Conservation (phyloP, 2,329 filamentous ascomycete genomes). For the Fusarium sp. region DNA sequence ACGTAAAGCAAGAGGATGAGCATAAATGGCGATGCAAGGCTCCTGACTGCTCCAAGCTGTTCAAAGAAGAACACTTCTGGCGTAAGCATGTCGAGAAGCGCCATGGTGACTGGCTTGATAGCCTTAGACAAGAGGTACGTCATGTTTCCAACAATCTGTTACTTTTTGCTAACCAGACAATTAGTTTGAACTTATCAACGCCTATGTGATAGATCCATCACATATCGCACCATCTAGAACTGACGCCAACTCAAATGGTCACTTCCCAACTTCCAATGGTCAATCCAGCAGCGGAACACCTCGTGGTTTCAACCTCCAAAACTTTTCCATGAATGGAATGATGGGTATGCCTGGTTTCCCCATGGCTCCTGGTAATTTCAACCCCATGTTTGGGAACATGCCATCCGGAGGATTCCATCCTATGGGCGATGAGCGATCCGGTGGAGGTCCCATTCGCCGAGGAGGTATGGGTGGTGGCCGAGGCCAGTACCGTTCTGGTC, state of each 20-base stretch:
- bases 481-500: conserved; percentile 73
- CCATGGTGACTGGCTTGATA: conserved; percentile 87
- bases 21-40: conserved; percentile 97
- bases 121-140: conserved; percentile 84
- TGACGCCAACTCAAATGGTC: conserved; percentile 94
- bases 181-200: conserved; percentile 89
- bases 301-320: conserved; percentile 88
- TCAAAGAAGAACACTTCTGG: conserved; percentile 98
- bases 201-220: conserved; percentile 92
- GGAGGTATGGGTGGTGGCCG: conserved; percentile 66
- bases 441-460: conserved; percentile 78
- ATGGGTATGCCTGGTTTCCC: conserved; percentile 71
- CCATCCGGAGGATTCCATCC: conserved; percentile 63
- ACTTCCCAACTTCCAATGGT: conserved; percentile 85
- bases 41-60: conserved; percentile 94
- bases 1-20: conserved; percentile 97
- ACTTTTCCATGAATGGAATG: conserved; percentile 71
- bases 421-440: conserved; percentile 66
- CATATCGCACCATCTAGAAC: conserved; percentile 94
- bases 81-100: conserved; percentile 97
- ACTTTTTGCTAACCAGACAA: conserved; percentile 24
- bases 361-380: conserved; percentile 60
- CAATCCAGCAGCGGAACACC: conserved; percentile 86
- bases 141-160: neutral
- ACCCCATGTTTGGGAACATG: conserved; percentile 66